Evolutionary conservation across 352 stramenopile species (phyloP).

Genomic region (Globisporangium barbulae): DNA sequence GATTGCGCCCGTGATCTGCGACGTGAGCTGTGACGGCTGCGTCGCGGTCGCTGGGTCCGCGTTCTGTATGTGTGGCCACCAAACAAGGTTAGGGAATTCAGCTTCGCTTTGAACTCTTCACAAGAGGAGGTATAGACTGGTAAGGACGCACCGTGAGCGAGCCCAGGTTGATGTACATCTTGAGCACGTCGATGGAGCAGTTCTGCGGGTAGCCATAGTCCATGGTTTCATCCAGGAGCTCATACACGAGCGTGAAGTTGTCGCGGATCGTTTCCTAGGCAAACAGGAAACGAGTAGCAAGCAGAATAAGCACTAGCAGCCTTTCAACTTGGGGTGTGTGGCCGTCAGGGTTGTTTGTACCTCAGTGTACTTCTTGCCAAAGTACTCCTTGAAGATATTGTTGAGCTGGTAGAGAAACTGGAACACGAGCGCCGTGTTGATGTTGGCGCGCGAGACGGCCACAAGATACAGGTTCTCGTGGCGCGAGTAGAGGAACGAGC

Average conservation of each 20-base stretch:
- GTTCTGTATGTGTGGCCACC: constrained; percentile 24
- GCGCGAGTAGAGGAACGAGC: constrained; percentile 97
- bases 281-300: not conserved
- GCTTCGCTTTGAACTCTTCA: too few species aligned
- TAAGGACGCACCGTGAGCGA: constrained; percentile 48
- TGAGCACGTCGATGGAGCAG: constrained; percentile 96
- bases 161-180: constrained; percentile 98
- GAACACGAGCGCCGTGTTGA: constrained; percentile 96
- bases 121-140: not conserved
- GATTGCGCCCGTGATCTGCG: constrained; percentile 88
- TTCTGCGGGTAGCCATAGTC: constrained; percentile 99
- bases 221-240: constrained; percentile 99
- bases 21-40: constrained; percentile 82
- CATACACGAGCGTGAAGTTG: constrained; percentile 99
- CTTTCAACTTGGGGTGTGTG: too few species aligned
- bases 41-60: constrained; percentile 90
- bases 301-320: too few species aligned
- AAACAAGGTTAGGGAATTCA: too few species aligned
- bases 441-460: constrained; percentile 95
- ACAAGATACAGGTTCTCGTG: constrained; percentile 98
- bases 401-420: constrained; percentile 97
- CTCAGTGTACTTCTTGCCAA: constrained; percentile 97
- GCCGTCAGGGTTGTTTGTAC: constrained; percentile 12
- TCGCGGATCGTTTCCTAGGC: constrained; percentile 91
- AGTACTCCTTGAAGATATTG: constrained; percentile 96